Evolutionary conservation across 352 stramenopile genomes (phyloP).

Genomic region (Thraustochytrium striatum): DNA sequence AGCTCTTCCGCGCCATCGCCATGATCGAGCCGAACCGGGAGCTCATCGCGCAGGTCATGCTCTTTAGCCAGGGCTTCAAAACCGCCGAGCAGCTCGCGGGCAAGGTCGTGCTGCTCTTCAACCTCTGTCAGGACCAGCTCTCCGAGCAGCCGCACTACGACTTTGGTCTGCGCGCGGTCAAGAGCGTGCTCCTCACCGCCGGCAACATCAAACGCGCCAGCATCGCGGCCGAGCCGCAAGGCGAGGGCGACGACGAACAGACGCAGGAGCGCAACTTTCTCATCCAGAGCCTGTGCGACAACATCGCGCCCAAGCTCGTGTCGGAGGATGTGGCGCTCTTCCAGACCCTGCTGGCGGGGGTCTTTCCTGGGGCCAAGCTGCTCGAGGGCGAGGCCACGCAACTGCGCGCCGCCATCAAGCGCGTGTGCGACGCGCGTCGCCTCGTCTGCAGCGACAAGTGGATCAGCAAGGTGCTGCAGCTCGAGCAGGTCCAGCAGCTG

Average conservation of each 20-base stretch:
- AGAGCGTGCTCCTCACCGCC: constrained; percentile 96
- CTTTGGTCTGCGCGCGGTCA: constrained; percentile 97
- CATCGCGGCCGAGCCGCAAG: constrained; percentile 30
- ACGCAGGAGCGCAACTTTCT: too few relatives aligned
- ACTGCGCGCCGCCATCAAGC: constrained; percentile 77
- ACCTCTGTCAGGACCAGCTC: constrained; percentile 93
- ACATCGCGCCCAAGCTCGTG: constrained; percentile 98
- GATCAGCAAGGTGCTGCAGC: constrained; percentile 97
- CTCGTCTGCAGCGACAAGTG: constrained; percentile 82
- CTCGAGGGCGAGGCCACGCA: constrained; percentile 76
- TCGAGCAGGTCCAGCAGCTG: constrained; percentile 96
- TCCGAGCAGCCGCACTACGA: constrained; percentile 99
- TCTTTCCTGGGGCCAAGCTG: constrained; percentile 89
- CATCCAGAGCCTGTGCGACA: constrained; percentile 96
- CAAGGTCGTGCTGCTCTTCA: constrained; percentile 97
- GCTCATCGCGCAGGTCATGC: constrained; percentile 98
- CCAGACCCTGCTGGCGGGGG: constrained; percentile 86
- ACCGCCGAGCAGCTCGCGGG: constrained; percentile 91
- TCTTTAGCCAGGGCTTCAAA: constrained; percentile 98
- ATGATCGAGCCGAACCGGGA: constrained; percentile 98
- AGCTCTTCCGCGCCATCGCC: constrained; percentile 97
- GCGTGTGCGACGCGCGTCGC: constrained; percentile 79
- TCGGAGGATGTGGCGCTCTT: constrained; percentile 94
- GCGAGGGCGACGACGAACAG: constrained; percentile 49
- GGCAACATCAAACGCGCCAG: constrained; percentile 84